Percentiles rank a stretch among this genome's conserved stretches.
These are phyloP conservation scores for Solanum hybrid DNA, from an alignment of 305 asterid species.

Conservation along the genomic window DNA sequence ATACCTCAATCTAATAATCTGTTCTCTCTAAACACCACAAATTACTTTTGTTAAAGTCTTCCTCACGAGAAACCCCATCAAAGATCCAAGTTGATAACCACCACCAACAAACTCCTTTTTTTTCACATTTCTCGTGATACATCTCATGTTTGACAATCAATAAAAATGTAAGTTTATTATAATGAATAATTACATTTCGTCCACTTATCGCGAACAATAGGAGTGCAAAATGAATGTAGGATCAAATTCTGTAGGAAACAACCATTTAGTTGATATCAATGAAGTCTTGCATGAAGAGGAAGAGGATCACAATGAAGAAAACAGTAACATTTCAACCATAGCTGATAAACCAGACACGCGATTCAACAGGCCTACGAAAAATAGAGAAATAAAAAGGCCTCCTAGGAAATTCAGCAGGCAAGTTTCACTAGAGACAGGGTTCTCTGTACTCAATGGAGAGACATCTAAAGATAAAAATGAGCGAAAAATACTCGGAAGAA, in stretches of 20 bases:
- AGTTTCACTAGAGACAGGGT: slow-evolving; percentile 79
- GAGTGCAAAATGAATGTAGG: slow-evolving; percentile 35
- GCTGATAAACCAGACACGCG: slow-evolving; percentile 6
- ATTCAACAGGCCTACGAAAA: slow-evolving; percentile 8
- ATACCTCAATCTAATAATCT: neutral
- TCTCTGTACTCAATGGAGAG: slow-evolving; percentile 45
- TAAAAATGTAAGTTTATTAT: neutral
- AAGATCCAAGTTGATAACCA: neutral
- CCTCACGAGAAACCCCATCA: slow-evolving; percentile 4
- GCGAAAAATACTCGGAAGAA: slow-evolving; percentile 41
- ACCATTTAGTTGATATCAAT: slow-evolving; percentile 56
- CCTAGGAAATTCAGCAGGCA: slow-evolving; percentile 49
- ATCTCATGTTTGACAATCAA: neutral
- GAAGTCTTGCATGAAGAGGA: slow-evolving; percentile 47
- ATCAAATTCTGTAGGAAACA: slow-evolving; percentile 21
- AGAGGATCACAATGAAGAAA: slow-evolving; percentile 20
- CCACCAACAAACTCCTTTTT: neutral
- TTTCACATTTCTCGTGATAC: neutral
- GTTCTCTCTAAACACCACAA: neutral
- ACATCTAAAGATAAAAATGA: slow-evolving; percentile 22
- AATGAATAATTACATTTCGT: neutral
- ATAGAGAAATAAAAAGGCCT: slow-evolving; percentile 27
- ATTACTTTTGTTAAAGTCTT: neutral
- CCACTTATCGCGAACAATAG: neutral
- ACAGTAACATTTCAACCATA: neutral